phyloP scores from a whole-genome alignment of 768 basidiomycete species.

The Lentinus brumalis region DNA sequence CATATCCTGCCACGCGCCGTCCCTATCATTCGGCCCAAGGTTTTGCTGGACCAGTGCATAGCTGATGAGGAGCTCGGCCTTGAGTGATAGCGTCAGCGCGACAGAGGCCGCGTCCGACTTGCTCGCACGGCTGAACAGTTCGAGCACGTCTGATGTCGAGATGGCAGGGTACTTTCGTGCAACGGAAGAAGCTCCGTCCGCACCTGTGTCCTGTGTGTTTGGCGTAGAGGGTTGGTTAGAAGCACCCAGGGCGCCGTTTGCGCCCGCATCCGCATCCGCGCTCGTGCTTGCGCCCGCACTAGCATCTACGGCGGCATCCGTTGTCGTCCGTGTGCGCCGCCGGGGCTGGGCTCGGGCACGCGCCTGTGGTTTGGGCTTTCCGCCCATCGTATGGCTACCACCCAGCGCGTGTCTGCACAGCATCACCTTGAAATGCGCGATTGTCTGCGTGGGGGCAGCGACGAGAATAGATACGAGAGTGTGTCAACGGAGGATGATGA shows the following conservation, averaged over 20 bases:
- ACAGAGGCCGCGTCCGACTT: conserved; percentile 9
- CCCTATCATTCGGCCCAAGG: conserved; percentile 9
- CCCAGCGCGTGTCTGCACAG: conserved; percentile 27
- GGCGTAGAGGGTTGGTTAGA: not conserved
- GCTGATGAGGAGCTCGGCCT: conserved; percentile 29
- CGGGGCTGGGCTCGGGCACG: conserved; percentile 31
- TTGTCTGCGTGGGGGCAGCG: conserved; percentile 27
- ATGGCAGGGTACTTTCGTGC: conserved; percentile 20
- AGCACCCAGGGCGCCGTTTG: not conserved
- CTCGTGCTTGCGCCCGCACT: not conserved
- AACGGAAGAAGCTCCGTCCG: conserved; percentile 2
- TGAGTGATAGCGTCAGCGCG: conserved; percentile 14
- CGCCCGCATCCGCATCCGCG: not conserved
- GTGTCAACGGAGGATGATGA: conserved; percentile 20
- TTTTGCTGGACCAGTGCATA: conserved; percentile 31
- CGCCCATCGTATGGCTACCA: not conserved
- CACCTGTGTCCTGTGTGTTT: not conserved
- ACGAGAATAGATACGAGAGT: conserved; percentile 25
- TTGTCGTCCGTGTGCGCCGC: conserved; percentile 11
- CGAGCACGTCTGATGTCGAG: conserved; percentile 21
- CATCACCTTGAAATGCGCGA: conserved; percentile 32
- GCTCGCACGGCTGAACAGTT: conserved; percentile 15
- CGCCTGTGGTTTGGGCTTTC: conserved; percentile 14
- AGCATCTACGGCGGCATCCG: conserved; percentile 7
- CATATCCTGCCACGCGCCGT: conserved; percentile 24